phyloP scores from a whole-genome alignment of 257 asterid genomes.

The Primulina huaijiensis region DNA sequence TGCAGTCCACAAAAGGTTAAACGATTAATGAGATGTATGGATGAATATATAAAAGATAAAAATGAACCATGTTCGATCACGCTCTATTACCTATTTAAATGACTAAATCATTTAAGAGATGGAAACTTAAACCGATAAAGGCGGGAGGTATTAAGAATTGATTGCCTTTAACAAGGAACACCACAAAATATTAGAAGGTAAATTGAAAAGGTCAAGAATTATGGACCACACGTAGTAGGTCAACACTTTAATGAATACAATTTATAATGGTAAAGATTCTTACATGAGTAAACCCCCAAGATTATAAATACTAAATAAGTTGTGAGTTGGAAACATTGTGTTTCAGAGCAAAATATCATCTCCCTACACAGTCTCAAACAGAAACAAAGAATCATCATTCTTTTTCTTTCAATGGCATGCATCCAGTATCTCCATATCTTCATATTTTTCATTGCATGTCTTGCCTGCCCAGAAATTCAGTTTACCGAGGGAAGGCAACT shows the following conservation, averaged over 20 bases:
- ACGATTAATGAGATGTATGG: background rate
- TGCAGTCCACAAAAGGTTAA: background rate
- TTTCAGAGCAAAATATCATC: slow-evolving; percentile 26
- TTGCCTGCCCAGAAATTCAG: slow-evolving; percentile 26
- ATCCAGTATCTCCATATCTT: slow-evolving; percentile 18
- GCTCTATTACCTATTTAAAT: background rate
- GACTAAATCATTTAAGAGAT: background rate
- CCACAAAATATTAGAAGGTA: slow-evolving; percentile 20
- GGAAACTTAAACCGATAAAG: background rate
- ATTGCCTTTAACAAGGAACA: background rate
- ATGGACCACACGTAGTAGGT: slow-evolving; percentile 30
- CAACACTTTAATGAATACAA: slow-evolving; percentile 27
- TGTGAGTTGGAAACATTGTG: slow-evolving; percentile 24
- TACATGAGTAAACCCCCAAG: slow-evolving; percentile 12
- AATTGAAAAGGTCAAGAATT: slow-evolving; percentile 22
- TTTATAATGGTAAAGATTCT: slow-evolving; percentile 29
- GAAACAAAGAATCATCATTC: background rate
- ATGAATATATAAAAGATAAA: background rate
- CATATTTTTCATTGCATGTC: slow-evolving; percentile 36
- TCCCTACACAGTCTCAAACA: slow-evolving; percentile 9
- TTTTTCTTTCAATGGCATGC: slow-evolving; percentile 36
- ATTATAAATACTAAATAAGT: slow-evolving; percentile 36
- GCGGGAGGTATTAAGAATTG: background rate
- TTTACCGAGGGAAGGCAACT: slow-evolving; percentile 46
- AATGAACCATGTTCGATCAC: background rate